Evolutionary conservation across 768 basidiomycete genomes (phyloP).

Genomic region (Phallus indusiatus): DNA sequence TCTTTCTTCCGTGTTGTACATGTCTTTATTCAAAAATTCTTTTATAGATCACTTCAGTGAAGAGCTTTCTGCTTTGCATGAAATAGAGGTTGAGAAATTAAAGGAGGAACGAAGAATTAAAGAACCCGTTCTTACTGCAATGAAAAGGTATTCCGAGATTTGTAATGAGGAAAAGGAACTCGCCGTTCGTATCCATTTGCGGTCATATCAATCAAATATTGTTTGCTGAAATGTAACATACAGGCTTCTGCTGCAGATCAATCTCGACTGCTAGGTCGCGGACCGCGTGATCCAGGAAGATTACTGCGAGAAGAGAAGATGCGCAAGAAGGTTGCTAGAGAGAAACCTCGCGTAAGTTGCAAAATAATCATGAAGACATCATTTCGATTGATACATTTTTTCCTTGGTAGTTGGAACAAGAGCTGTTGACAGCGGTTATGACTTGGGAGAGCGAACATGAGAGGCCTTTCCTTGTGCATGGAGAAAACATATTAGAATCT

Average conservation of each 20-base stretch:
- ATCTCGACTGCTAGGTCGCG: slow-evolving; percentile 69
- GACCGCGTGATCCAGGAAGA: slow-evolving; percentile 74
- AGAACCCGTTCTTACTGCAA: slow-evolving; percentile 59
- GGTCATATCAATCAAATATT: not conserved
- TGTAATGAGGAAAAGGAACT: slow-evolving; percentile 86
- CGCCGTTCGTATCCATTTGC: slow-evolving; percentile 26
- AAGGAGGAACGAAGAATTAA: slow-evolving; percentile 79
- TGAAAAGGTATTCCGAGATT: slow-evolving; percentile 87
- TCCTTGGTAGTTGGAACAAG: slow-evolving; percentile 67
- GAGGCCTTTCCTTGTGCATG: slow-evolving; percentile 75
- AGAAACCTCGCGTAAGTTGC: slow-evolving; percentile 81
- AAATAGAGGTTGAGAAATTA: slow-evolving; percentile 71
- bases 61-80: slow-evolving; percentile 76
- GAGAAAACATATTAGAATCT: slow-evolving; percentile 68
- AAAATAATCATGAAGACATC: not conserved
- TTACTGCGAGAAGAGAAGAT: slow-evolving; percentile 93
- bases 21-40: slow-evolving; percentile 3
- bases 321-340: slow-evolving; percentile 84
- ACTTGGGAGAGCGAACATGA: slow-evolving; percentile 76
- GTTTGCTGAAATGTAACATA: not conserved
- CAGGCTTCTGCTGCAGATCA: slow-evolving; percentile 69
- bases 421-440: slow-evolving; percentile 68
- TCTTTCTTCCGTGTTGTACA: not conserved
- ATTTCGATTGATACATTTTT: not conserved
- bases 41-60: slow-evolving; percentile 75